A percentile compares a stretch with the other conserved stretches of the same genome.
phyloP scores from a whole-genome alignment of 352 stramenopile genomes.

The Saprolegnia diclina region DNA sequence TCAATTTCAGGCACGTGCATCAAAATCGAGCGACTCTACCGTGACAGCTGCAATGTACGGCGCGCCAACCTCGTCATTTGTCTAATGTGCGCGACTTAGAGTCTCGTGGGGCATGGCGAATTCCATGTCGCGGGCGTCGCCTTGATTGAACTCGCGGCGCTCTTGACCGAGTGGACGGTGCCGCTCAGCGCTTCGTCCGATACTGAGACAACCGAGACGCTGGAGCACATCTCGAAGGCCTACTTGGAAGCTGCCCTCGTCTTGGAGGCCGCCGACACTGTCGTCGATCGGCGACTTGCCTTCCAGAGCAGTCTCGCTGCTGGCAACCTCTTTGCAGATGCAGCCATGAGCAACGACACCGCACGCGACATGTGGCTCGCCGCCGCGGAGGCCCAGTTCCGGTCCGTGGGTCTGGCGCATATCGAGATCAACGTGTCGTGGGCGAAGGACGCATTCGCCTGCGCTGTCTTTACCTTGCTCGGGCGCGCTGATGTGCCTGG shows the following conservation, averaged over 20 bases:
- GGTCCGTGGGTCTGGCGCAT: neutral
- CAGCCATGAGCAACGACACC: neutral
- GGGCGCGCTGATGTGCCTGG: neutral
- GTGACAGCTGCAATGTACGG: neutral
- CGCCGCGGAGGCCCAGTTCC: neutral
- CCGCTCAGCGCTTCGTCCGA: neutral
- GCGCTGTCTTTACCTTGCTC: neutral
- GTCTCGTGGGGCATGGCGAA: neutral
- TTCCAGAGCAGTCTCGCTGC: neutral
- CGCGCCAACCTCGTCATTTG: neutral
- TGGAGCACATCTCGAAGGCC: neutral
- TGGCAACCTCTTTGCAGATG: neutral
- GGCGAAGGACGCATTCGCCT: neutral
- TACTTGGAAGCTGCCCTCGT: neutral
- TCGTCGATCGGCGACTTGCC: slow-evolving; percentile 6
- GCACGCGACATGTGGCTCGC: neutral
- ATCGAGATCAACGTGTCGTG: slow-evolving; percentile 9
- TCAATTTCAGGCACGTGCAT: neutral
- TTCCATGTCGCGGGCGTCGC: slow-evolving; percentile 13
- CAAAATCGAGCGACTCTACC: slow-evolving; percentile 15
- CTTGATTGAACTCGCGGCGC: slow-evolving; percentile 10
- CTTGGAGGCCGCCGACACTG: neutral
- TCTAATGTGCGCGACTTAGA: neutral
- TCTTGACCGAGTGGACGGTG: neutral
- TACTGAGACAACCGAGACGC: neutral